phyloP scores from a whole-genome alignment of 2,329 filamentous ascomycete genomes.

The Fusarium scirpi region DNA sequence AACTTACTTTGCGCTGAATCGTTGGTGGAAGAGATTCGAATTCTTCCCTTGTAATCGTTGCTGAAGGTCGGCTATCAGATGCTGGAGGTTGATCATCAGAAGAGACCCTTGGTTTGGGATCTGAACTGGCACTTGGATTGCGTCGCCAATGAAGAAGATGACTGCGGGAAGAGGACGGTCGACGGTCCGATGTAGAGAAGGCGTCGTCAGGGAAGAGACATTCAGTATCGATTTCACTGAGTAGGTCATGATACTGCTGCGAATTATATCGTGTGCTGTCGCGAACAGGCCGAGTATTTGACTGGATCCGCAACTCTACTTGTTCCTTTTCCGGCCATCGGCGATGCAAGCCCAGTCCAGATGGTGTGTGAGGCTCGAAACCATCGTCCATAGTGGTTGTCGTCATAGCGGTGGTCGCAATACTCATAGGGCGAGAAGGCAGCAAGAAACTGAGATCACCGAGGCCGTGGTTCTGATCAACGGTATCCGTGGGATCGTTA shows the following conservation, averaged over 20 bases:
- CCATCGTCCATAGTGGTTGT: slow-evolving; percentile 20
- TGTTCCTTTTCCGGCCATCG: slow-evolving; percentile 36
- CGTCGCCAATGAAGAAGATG: slow-evolving; percentile 39
- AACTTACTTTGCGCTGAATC: slow-evolving; percentile 68
- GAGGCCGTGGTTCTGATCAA: slow-evolving; percentile 29
- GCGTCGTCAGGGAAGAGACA: slow-evolving; percentile 35
- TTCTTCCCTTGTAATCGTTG: slow-evolving; percentile 53
- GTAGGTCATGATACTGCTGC: slow-evolving; percentile 37
- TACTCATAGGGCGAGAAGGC: slow-evolving; percentile 43
- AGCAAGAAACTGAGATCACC: slow-evolving; percentile 42
- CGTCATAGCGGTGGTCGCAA: slow-evolving; percentile 39
- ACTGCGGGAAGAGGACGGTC: slow-evolving; percentile 49
- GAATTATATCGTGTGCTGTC: slow-evolving; percentile 27
- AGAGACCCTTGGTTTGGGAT: slow-evolving; percentile 43
- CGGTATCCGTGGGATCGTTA: slow-evolving; percentile 19
- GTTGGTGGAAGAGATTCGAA: slow-evolving; percentile 67
- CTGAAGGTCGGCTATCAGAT: slow-evolving; percentile 43
- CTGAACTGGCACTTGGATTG: slow-evolving; percentile 32
- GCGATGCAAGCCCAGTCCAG: slow-evolving; percentile 18
- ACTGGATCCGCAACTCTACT: slow-evolving; percentile 35
- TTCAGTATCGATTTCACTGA: slow-evolving; percentile 43
- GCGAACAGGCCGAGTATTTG: slow-evolving; percentile 16
- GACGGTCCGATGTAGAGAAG: slow-evolving; percentile 33
- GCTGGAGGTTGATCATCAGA: slow-evolving; percentile 38
- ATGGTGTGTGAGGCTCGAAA: slow-evolving; percentile 13